Conservation (phyloP, 163 green algal species). For the Scenedesmus sp. region DNA sequence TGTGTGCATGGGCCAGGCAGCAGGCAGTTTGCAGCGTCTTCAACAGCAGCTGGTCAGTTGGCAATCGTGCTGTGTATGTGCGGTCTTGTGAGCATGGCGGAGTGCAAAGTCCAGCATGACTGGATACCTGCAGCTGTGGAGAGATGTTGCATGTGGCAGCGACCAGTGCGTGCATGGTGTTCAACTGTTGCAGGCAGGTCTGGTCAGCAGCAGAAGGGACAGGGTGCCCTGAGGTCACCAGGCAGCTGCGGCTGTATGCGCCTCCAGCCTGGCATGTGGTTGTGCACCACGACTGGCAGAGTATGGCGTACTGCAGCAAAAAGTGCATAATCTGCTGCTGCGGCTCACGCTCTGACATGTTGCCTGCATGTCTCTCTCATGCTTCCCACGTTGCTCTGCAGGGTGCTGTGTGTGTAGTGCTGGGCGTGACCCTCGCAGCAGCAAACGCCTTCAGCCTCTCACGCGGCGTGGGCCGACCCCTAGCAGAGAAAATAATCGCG, state of each 20-base stretch:
- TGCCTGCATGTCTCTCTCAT: background rate
- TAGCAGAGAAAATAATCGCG: slow-evolving; percentile 77
- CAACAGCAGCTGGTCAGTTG: too few species aligned
- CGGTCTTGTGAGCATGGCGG: too few species aligned
- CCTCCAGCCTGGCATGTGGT: background rate
- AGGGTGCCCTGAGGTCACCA: too few species aligned
- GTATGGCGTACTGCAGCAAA: too few species aligned
- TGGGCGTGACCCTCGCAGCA: slow-evolving; percentile 78
- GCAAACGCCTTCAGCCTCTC: slow-evolving; percentile 78
- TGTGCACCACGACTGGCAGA: background rate
- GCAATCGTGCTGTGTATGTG: too few species aligned
- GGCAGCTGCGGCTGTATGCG: background rate
- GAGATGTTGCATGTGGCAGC: too few species aligned
- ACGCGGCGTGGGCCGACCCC: slow-evolving; percentile 66
- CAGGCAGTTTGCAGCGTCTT: background rate
- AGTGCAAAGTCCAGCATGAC: too few species aligned
- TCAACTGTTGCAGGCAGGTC: too few species aligned
- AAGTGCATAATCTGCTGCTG: background rate
- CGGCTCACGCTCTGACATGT: background rate
- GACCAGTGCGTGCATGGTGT: too few species aligned
- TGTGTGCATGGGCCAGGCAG: background rate
- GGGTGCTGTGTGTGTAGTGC: slow-evolving; percentile 76
- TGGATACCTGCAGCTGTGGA: too few species aligned
- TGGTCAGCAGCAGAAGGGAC: background rate
- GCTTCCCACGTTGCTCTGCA: slow-evolving; percentile 23